Evolutionary conservation across 805 yeast species (phyloP), one percentile per base, ranked within the genome.

Genomic region (Martiniozyma abietophila): DNA sequence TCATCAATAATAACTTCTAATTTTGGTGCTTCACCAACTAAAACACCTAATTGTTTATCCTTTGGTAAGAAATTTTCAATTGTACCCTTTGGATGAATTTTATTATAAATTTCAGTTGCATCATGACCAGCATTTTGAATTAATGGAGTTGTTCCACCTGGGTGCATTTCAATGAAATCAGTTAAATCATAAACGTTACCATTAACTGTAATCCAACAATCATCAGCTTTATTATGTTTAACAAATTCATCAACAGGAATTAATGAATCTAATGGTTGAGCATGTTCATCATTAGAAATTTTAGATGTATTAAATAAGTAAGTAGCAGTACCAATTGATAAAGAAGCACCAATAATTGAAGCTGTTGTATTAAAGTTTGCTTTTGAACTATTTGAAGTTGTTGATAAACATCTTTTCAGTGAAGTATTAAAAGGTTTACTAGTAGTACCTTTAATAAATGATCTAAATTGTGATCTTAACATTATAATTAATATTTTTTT

Each of bases 61-160:
- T 54, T 53, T 15, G 76, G 70, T 22, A 80, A 59, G 50, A 67
- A 74, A 47, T 74, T 74, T 26, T 71, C 76, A 38, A 89, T 65
- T 3, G 84, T 80, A 49, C 86, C 95, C 15, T 79, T 73, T 0
- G 97, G 92, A 55, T 89, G 97, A 42, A 89, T 70, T 15, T 95
- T 95, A 39, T 80, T 83, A 51, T 85, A 89, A 11, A 82, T 75
- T 46, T 78, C 78, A 7, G 71, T 59, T 6, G 71, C 76, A 46
- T 71, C 73, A 34, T 57, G 59, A 20, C 76, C 77, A 3, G 74
- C 75, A 42, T 57, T 58, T 30, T 56, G 59, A 38, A 68, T 47
- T 25, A 71, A 62, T 12, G 67, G 61, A 11, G 51, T 46, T 25
- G 47, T 51, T 12, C 78, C 78, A 19, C 78, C 78, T 1, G 78